Evolutionary conservation across 1,284 basidiomycete species (phyloP).

Genomic region (Schizophyllum commune): DNA sequence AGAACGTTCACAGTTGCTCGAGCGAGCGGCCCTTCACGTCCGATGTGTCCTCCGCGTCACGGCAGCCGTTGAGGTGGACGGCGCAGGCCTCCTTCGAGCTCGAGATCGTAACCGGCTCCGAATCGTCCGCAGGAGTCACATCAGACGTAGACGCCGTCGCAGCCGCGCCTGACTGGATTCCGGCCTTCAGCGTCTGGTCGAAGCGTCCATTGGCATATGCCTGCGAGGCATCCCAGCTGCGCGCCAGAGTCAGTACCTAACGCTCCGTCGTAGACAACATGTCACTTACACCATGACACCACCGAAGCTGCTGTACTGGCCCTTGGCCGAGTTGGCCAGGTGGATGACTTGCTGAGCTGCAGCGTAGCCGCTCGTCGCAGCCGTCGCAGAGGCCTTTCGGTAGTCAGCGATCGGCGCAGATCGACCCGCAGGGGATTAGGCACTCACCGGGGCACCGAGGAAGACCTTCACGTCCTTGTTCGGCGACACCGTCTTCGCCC

Average conservation of each 20-base stretch:
- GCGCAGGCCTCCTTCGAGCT: background rate
- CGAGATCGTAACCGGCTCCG: background rate
- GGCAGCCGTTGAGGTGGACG: background rate
- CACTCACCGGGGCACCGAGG: slow-evolving; percentile 25
- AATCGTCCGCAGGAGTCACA: background rate
- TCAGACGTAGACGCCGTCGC: background rate
- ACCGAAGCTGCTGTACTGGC: slow-evolving; percentile 54
- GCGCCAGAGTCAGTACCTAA: slow-evolving; percentile 9
- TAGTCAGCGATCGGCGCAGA: slow-evolving; percentile 27
- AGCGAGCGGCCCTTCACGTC: background rate
- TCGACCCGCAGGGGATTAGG: background rate
- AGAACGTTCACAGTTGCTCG: background rate
- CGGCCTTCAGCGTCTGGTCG: slow-evolving; percentile 44
- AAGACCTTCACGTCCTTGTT: slow-evolving; percentile 56
- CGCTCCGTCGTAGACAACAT: slow-evolving; percentile 6
- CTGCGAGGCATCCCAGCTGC: slow-evolving; percentile 48
- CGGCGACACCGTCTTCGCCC: slow-evolving; percentile 51
- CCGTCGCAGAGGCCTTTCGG: slow-evolving; percentile 31
- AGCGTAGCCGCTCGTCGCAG: slow-evolving; percentile 43
- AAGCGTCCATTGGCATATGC: slow-evolving; percentile 48
- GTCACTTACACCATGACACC: slow-evolving; percentile 49
- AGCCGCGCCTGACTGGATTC: slow-evolving; percentile 21
- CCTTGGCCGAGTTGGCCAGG: slow-evolving; percentile 26
- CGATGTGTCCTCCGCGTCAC: background rate
- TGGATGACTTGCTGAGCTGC: slow-evolving; percentile 38